A percentile compares a stretch with the other conserved stretches of the same genome.
phyloP scores from a whole-genome alignment of 2,329 filamentous ascomycete genomes.

The Fusarium annulatum region DNA sequence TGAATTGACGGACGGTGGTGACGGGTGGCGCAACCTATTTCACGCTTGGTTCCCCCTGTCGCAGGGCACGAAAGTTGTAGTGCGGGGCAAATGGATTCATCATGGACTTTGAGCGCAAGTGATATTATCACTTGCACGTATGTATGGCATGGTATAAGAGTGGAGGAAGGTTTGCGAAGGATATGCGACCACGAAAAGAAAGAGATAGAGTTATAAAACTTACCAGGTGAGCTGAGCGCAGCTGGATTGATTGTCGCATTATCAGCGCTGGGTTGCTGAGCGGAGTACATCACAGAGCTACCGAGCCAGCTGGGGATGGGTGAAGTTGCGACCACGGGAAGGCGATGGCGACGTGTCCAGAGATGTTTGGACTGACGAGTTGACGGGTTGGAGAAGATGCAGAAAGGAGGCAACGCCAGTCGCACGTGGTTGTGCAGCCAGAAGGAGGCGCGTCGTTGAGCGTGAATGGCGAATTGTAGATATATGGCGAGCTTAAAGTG shows the following conservation, averaged over 20 bases:
- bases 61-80: constrained; percentile 7
- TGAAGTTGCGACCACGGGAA: constrained; percentile 38
- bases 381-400: constrained; percentile 55
- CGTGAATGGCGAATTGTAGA: constrained; percentile 40
- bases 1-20: neutral
- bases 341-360: constrained; percentile 70
- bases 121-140: neutral
- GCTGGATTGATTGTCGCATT: constrained; percentile 93
- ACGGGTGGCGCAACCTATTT: constrained; percentile 17
- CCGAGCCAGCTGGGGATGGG: constrained; percentile 42
- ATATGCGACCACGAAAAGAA: constrained; percentile 31
- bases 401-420: constrained; percentile 56
- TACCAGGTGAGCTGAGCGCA: constrained; percentile 84
- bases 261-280: constrained; percentile 76
- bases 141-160: neutral
- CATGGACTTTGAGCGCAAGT: constrained; percentile 22
- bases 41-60: neutral
- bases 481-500: constrained; percentile 38
- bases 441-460: constrained; percentile 41
- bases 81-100: constrained; percentile 33
- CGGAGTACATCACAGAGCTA: constrained; percentile 53
- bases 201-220: constrained; percentile 46
- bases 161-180: constrained; percentile 20
- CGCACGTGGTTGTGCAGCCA: constrained; percentile 63
- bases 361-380: constrained; percentile 65